Conservation (phyloP, 805 yeast genomes). For the Komagataella pastoris region DNA sequence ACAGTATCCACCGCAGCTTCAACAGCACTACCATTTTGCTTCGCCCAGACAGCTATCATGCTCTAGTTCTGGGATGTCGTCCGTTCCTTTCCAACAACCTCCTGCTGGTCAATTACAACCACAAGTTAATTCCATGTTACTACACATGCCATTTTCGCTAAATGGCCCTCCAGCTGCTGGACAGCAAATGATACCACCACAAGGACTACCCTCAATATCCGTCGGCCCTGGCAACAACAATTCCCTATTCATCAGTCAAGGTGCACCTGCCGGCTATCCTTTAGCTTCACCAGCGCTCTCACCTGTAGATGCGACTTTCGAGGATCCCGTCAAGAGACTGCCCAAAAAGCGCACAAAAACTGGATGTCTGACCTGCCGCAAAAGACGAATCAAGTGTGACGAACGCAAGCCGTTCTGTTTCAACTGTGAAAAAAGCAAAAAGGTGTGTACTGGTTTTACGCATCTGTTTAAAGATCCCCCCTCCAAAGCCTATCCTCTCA, state of each 20-base stretch:
- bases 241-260: background rate
- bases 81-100: background rate
- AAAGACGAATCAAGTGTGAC: constrained; percentile 63
- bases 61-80: background rate
- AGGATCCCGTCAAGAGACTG: constrained; percentile 22
- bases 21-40: background rate
- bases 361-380: constrained; percentile 65
- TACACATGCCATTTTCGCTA: background rate
- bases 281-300: background rate
- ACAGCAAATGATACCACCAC: background rate
- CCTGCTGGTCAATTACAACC: background rate
- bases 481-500: background rate
- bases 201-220: background rate
- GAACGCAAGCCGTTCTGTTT: constrained; percentile 58
- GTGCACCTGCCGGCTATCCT: background rate
- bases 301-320: background rate
- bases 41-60: background rate
- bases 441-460: constrained; percentile 46
- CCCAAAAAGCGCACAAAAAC: constrained; percentile 56
- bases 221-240: background rate
- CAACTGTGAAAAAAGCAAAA: constrained; percentile 53
- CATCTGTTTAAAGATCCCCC: background rate
- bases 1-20: background rate
- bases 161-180: background rate
- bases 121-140: background rate